Conservation (phyloP, 108 stramenopile genomes). For the Chaetoceros tenuissimus region DNA sequence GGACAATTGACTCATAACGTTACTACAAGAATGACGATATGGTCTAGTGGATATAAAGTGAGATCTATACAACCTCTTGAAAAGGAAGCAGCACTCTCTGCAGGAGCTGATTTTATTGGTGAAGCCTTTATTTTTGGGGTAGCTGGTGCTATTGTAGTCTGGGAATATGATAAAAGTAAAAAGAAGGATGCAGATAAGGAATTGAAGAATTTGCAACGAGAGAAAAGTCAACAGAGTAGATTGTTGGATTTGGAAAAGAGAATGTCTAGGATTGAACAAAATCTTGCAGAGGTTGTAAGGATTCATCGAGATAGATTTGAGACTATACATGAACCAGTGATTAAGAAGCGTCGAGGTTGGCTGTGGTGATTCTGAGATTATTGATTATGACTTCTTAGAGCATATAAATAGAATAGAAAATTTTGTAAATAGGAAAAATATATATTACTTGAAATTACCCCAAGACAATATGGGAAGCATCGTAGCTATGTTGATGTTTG, state of each 20-base stretch:
- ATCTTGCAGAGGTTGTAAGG: neutral
- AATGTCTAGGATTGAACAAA: neutral
- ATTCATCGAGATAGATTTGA: neutral
- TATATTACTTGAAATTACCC: neutral
- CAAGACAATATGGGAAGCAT: neutral
- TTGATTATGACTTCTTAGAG: too few species aligned
- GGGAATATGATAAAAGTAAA: conserved; percentile 60
- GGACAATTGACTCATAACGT: conserved; percentile 66
- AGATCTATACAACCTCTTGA: conserved; percentile 58
- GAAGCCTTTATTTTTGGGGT: conserved; percentile 68
- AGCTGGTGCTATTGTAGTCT: conserved; percentile 40
- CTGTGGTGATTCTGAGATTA: neutral
- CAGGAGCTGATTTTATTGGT: conserved; percentile 75
- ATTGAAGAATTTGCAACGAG: conserved; percentile 28
- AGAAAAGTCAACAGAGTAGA: conserved; percentile 30
- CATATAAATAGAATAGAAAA: too few species aligned
- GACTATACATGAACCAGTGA: neutral
- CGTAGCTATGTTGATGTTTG: neutral
- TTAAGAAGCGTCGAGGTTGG: neutral
- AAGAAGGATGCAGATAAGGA: conserved; percentile 49
- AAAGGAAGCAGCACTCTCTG: conserved; percentile 53
- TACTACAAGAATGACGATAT: conserved; percentile 77
- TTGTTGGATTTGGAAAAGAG: neutral
- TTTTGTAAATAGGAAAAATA: too few species aligned
- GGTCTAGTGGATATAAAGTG: conserved; percentile 73